These are phyloP conservation scores for Penicillium odoratum DNA, from an alignment of 495 filamentous ascomycete genomes.

Conservation along the genomic window DNA sequence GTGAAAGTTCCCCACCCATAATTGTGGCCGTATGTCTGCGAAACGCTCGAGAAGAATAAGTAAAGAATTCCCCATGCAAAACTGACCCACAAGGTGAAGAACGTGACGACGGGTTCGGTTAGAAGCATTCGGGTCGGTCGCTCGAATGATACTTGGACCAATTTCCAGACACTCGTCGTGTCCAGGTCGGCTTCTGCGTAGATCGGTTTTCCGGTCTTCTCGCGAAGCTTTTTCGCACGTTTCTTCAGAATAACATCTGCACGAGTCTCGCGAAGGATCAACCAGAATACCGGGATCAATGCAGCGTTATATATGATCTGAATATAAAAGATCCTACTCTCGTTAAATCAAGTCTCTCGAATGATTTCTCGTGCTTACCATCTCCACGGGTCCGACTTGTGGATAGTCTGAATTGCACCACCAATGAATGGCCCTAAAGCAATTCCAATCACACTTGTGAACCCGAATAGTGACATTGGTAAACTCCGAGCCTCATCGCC, in stretches of 20 bases:
- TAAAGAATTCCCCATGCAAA: constrained; percentile 56
- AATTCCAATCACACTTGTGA: constrained; percentile 45
- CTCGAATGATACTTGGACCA: constrained; percentile 38
- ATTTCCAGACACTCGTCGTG: constrained; percentile 20
- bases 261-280: constrained; percentile 47
- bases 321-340: constrained; percentile 49
- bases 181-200: constrained; percentile 38
- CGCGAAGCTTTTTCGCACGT: constrained; percentile 63
- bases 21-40: constrained; percentile 38
- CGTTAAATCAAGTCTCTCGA: constrained; percentile 6
- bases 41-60: constrained; percentile 44
- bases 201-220: constrained; percentile 52
- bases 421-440: constrained; percentile 53
- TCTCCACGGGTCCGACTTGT: constrained; percentile 41
- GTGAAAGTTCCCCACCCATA: constrained; percentile 37
- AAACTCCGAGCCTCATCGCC: constrained; percentile 41
- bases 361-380: constrained; percentile 27
- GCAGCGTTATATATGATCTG: constrained; percentile 52
- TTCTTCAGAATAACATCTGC: constrained; percentile 54
- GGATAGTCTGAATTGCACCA: constrained; percentile 37
- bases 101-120: constrained; percentile 54
- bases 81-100: constrained; percentile 53
- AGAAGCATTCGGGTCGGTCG: constrained; percentile 50
- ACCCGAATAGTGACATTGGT: constrained; percentile 47
- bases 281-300: constrained; percentile 41